A percentile compares a stretch with the other conserved stretches of the same genome.
phyloP scores from a whole-genome alignment of 306 rosid genomes.

The Ochetophila trinervis region DNA sequence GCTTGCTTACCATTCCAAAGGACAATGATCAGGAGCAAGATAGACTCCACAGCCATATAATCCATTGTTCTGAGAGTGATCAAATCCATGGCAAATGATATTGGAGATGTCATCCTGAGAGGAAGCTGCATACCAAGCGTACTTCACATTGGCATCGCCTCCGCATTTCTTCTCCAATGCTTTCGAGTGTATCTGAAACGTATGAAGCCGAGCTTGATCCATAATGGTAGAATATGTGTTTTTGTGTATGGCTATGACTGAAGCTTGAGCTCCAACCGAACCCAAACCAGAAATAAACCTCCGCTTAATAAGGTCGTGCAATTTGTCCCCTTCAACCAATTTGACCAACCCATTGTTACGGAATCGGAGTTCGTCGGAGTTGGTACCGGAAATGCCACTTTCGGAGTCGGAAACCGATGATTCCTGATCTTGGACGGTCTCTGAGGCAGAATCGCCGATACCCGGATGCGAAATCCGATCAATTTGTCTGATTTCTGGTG shows the following conservation, averaged over 20 bases:
- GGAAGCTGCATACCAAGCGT: constrained; percentile 64
- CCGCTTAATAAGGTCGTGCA: constrained; percentile 36
- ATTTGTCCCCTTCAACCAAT: constrained; percentile 40
- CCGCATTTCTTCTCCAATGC: constrained; percentile 44
- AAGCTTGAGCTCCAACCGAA: constrained; percentile 32
- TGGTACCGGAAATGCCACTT: constrained; percentile 41
- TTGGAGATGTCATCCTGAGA: constrained; percentile 47
- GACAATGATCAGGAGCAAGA: constrained; percentile 59
- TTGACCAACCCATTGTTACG: constrained; percentile 22
- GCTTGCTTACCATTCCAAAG: constrained; percentile 48
- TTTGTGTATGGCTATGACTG: constrained; percentile 35
- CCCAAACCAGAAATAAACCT: constrained; percentile 43
- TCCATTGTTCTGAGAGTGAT: constrained; percentile 30
- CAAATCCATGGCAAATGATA: constrained; percentile 64
- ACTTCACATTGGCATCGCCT: constrained; percentile 57
- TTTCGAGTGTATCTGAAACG: constrained; percentile 53
- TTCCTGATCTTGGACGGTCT: constrained; percentile 28
- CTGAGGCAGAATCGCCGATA: constrained; percentile 12
- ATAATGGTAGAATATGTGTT: constrained; percentile 32
- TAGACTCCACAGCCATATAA: constrained; percentile 43
- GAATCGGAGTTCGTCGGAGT: constrained; percentile 1
- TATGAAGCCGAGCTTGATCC: constrained; percentile 50
- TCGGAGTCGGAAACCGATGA: constrained; percentile 58
- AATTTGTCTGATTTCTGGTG: not conserved
- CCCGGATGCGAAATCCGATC: constrained; percentile 7